phyloP scores from a whole-genome alignment of 208 protist genomes.

The Crithidia thermophila region DNA sequence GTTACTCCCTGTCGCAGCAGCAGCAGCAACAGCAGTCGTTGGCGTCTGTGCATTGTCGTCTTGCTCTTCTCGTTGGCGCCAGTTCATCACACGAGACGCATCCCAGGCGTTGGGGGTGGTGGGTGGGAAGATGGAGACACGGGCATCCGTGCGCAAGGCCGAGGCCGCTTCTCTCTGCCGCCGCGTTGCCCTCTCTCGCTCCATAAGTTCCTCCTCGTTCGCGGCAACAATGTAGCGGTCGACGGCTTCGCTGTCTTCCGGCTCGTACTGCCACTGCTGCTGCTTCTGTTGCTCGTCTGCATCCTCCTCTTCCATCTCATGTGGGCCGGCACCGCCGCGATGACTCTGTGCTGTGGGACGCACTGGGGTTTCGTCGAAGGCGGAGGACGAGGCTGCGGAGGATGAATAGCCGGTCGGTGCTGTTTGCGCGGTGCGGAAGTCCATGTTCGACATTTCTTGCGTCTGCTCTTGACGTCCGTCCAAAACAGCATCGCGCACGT shows the following conservation, averaged over 20 bases:
- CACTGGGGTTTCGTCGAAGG: neutral
- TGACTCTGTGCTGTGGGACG: too few relatives aligned
- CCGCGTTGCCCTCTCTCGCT: neutral
- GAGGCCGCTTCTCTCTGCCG: neutral
- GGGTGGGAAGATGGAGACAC: neutral
- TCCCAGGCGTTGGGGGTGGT: constrained; percentile 2
- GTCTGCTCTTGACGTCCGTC: constrained; percentile 2
- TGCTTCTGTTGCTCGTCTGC: neutral
- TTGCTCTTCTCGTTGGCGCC: neutral
- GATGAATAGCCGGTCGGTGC: too few relatives aligned
- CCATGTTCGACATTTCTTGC: constrained; percentile 8
- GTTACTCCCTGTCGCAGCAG: neutral
- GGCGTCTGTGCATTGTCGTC: too few relatives aligned
- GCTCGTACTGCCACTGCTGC: neutral
- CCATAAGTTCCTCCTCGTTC: neutral
- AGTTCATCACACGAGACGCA: neutral
- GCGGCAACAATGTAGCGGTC: too few relatives aligned
- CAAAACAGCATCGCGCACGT: neutral
- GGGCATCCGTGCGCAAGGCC: neutral
- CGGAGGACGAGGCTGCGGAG: neutral
- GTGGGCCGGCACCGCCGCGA: too few relatives aligned
- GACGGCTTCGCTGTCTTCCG: neutral
- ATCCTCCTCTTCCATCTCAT: neutral
- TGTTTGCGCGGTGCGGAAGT: constrained; percentile 22
- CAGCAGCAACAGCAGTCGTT: neutral